Evolutionary conservation across 2,329 filamentous ascomycete species (phyloP), one percentile per base, ranked within the genome.

Genomic region (Fusarium veterinarium): DNA sequence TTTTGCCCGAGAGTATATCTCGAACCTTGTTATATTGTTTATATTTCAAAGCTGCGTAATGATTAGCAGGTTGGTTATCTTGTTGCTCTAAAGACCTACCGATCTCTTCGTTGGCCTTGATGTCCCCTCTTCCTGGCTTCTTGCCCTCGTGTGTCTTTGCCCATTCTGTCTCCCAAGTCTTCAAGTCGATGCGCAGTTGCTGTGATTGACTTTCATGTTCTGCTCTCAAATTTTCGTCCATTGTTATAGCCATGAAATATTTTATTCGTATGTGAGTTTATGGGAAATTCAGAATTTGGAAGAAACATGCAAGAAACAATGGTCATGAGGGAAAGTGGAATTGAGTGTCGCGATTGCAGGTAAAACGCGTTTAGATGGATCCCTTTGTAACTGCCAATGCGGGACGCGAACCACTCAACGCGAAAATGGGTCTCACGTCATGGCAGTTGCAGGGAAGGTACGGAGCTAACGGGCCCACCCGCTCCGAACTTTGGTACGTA

Each of bases 141-240:
- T 86, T 87, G 56, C 93, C 92, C 37, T 83, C 84, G 77, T 95
- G 87, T 20, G 84, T 80, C 30, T 84, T 83, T 10, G 89, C 87
- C 84, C 93, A 95, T 11, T 88, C 83, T 71, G 85, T 89, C 79
- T 96, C 93, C 91, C 93, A 96, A 72, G 81, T 81, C 81, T 95
- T 95, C 52, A 95, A 83, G 70, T 93, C 90, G 41, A 85, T 82
- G n/a, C 92, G 88, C n/a, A 95, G 83, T 55, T 85, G 78, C 71
- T 86, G 84, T 17, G 86, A 86, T 75, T 86, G 84, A 14, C 76
- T 78, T 77, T 90, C 88, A 65, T 87, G 88, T 60, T 80, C 76
- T 19, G 80, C 77, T 77, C 79, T 85, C 23, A 83, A 80, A 17
- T 75, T 76, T 30, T 84, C 81, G 69, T 89, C 86, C 87, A 90